phyloP scores from a whole-genome alignment of 805 yeast genomes.

The Nakazawaea laoshanensis region DNA sequence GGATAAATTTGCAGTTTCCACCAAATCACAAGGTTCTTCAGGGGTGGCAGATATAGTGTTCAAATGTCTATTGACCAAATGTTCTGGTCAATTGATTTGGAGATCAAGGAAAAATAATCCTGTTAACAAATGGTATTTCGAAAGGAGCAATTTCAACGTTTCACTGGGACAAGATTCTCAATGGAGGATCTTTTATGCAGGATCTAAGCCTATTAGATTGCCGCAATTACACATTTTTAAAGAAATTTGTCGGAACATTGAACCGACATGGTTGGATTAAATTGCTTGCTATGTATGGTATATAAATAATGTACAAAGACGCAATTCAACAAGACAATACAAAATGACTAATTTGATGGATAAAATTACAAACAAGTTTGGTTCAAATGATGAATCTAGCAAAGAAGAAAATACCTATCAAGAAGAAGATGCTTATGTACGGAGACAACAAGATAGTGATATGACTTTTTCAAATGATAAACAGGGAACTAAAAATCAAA shows the following conservation, averaged over 20 bases:
- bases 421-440: conserved; percentile 8
- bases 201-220: conserved; percentile 20
- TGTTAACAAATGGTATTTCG: conserved; percentile 97
- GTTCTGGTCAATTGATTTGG: conserved; percentile 77
- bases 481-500: neutral
- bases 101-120: conserved; percentile 82
- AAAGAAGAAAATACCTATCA: neutral
- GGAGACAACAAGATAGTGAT: conserved; percentile 1
- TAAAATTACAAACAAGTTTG: conserved; percentile 11
- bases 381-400: conserved; percentile 4
- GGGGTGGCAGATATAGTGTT: conserved; percentile 92
- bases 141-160: conserved; percentile 69
- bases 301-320: neutral
- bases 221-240: conserved; percentile 37
- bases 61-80: conserved; percentile 63
- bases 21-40: conserved; percentile 78
- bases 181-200: conserved; percentile 35
- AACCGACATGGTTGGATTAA: conserved; percentile 36
- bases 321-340: neutral
- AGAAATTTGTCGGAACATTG: conserved; percentile 46
- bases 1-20: conserved; percentile 89
- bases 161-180: conserved; percentile 29
- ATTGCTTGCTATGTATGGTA: neutral
- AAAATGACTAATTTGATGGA: conserved; percentile 12
- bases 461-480: neutral